Evolutionary conservation across 75 land plant species (phyloP).

Genomic region (Adiantum capillusveneris): DNA sequence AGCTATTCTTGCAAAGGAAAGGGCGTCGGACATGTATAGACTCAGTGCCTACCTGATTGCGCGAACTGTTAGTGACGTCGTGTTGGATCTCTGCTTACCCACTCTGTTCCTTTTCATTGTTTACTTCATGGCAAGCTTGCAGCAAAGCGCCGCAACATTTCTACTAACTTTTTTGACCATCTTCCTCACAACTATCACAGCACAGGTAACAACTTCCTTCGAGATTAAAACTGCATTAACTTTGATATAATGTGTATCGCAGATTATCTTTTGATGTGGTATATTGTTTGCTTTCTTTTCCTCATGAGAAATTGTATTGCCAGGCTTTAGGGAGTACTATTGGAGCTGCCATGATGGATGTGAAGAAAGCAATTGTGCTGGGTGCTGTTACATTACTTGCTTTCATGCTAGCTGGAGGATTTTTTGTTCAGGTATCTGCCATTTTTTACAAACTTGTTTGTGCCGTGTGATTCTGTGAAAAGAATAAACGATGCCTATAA

Average conservation of each 20-base stretch:
- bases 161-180: conserved; percentile 55
- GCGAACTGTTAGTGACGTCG: conserved; percentile 77
- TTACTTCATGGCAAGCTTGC: conserved; percentile 86
- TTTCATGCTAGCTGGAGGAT: conserved; percentile 16
- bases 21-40: conserved; percentile 85
- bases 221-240: too few relatives aligned
- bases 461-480: too few relatives aligned
- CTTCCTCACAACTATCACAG: conserved; percentile 68
- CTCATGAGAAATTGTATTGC: too few relatives aligned
- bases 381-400: neutral
- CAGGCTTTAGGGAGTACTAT: conserved; percentile 18
- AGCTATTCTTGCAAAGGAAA: conserved; percentile 84
- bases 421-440: conserved; percentile 20
- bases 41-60: conserved; percentile 86
- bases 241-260: too few relatives aligned
- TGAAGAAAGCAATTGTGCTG: conserved; percentile 15
- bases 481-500: too few relatives aligned
- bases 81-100: conserved; percentile 70
- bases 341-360: conserved; percentile 18
- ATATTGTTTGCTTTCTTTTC: too few relatives aligned
- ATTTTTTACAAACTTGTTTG: too few relatives aligned
- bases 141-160: conserved; percentile 34
- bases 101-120: conserved; percentile 62
- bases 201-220: conserved; percentile 59
- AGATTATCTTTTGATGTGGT: too few relatives aligned